Percentiles rank a stretch among this genome's conserved stretches.
Conservation (phyloP, 1,284 basidiomycete genomes). For the Moesziomyces sp. region DNA sequence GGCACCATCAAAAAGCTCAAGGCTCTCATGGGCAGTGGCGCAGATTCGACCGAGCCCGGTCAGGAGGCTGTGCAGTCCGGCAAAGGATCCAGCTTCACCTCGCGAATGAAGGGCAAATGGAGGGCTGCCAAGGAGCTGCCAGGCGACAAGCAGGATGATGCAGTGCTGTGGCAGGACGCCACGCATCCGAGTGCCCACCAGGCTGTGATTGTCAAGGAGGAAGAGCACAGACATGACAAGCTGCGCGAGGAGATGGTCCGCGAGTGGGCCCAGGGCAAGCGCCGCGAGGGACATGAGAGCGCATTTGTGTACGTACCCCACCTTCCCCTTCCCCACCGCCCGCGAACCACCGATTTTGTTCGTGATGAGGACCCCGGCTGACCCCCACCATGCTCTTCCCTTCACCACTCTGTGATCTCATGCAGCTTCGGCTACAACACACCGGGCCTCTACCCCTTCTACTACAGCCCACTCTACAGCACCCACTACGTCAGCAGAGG, state of each 20-base stretch:
- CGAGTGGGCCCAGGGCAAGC: conserved; percentile 40
- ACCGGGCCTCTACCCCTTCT: conserved; percentile 40
- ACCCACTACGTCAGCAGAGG: conserved; percentile 27
- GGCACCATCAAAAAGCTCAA: conserved; percentile 37
- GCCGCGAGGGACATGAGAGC: conserved; percentile 43
- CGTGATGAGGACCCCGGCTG: background rate
- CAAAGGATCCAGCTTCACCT: conserved; percentile 18
- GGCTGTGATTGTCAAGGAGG: conserved; percentile 41
- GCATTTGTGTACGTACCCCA: conserved; percentile 37
- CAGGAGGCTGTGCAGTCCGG: background rate
- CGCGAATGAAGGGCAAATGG: conserved; percentile 40
- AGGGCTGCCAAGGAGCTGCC: conserved; percentile 33
- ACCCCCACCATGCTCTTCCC: background rate
- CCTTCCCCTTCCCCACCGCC: background rate
- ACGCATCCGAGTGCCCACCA: conserved; percentile 50
- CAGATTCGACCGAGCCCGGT: background rate
- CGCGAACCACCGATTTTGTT: too few species aligned
- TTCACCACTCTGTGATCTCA: background rate
- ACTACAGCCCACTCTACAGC: conserved; percentile 33
- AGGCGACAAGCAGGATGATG: conserved; percentile 28
- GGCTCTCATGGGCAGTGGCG: conserved; percentile 18
- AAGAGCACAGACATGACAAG: conserved; percentile 33
- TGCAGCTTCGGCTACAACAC: conserved; percentile 41
- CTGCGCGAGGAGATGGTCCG: conserved; percentile 27
- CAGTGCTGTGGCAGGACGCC: conserved; percentile 27